Conservation (phyloP, 768 basidiomycete genomes). For the Lentinula lateritia region DNA sequence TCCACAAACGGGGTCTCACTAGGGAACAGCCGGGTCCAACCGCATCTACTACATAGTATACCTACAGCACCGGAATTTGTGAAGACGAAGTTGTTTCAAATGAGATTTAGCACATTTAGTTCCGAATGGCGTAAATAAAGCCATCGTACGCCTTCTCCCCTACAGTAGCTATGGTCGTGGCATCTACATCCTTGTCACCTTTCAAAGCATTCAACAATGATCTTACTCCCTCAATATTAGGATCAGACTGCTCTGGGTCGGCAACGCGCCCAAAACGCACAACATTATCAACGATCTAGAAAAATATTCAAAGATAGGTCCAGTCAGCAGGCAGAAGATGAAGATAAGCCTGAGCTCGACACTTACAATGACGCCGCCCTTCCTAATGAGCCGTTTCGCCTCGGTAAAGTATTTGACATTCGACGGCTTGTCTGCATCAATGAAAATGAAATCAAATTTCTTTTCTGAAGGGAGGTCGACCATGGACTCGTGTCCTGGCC, state of each 20-base stretch:
- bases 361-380: constrained; percentile 58
- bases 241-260: constrained; percentile 28
- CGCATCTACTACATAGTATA: too few relatives aligned
- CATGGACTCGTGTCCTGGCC: constrained; percentile 47
- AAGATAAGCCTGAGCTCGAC: too few relatives aligned
- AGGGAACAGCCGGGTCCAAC: too few relatives aligned
- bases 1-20: too few relatives aligned
- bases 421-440: constrained; percentile 64
- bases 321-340: not conserved
- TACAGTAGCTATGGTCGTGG: constrained; percentile 43
- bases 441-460: constrained; percentile 64
- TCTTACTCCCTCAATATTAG: constrained; percentile 40
- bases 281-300: constrained; percentile 58
- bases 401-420: constrained; percentile 54
- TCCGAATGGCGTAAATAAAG: constrained; percentile 42
- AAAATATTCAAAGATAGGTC: not conserved
- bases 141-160: constrained; percentile 52
- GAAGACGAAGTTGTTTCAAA: not conserved
- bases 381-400: constrained; percentile 53
- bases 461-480: constrained; percentile 37
- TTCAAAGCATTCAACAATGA: constrained; percentile 39
- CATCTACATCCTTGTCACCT: constrained; percentile 44
- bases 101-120: constrained; percentile 10
- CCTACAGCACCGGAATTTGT: not conserved
- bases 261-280: constrained; percentile 44